phyloP scores from a whole-genome alignment of 352 stramenopile genomes.

The Thalassiosira livingstoniorum region DNA sequence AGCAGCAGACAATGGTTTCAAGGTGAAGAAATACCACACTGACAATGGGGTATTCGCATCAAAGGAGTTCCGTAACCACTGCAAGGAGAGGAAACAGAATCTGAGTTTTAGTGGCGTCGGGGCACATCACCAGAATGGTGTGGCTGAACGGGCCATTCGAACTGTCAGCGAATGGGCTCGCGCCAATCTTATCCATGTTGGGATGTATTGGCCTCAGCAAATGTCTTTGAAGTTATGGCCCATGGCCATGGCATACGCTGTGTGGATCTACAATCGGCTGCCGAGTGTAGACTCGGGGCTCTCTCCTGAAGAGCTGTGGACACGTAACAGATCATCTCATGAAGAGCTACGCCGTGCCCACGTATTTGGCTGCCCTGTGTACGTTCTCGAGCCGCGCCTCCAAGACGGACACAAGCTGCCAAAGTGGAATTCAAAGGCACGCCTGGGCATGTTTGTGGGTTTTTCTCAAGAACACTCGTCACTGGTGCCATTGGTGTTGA shows the following conservation, averaged over 20 bases:
- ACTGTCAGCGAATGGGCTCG: conserved; percentile 18
- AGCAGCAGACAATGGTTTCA: background rate
- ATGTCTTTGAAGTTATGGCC: conserved; percentile 4
- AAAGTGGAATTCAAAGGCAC: conserved; percentile 45
- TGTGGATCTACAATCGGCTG: conserved; percentile 19
- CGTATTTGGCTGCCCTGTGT: conserved; percentile 66
- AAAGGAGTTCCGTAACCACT: background rate
- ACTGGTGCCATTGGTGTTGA: conserved; percentile 24
- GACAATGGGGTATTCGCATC: conserved; percentile 2
- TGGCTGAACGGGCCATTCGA: conserved; percentile 52
- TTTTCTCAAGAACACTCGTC: conserved; percentile 49
- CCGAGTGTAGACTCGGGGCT: conserved; percentile 36
- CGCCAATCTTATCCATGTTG: conserved; percentile 12
- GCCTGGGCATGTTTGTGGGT: conserved; percentile 57
- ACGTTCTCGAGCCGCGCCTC: conserved; percentile 59
- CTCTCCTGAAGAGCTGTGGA: conserved; percentile 59
- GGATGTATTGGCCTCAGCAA: conserved; percentile 2
- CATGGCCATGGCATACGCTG: conserved; percentile 7
- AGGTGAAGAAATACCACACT: background rate
- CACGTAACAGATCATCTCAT: conserved; percentile 11
- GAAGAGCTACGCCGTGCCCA: conserved; percentile 27
- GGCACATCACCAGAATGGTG: conserved; percentile 65
- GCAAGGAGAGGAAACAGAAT: background rate
- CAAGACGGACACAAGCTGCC: conserved; percentile 66
- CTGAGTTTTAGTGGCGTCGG: conserved; percentile 40